Evolutionary conservation across 2,329 filamentous ascomycete species (phyloP), one percentile per base, ranked within the genome.

Genomic region (Microcyclospora pomicola): DNA sequence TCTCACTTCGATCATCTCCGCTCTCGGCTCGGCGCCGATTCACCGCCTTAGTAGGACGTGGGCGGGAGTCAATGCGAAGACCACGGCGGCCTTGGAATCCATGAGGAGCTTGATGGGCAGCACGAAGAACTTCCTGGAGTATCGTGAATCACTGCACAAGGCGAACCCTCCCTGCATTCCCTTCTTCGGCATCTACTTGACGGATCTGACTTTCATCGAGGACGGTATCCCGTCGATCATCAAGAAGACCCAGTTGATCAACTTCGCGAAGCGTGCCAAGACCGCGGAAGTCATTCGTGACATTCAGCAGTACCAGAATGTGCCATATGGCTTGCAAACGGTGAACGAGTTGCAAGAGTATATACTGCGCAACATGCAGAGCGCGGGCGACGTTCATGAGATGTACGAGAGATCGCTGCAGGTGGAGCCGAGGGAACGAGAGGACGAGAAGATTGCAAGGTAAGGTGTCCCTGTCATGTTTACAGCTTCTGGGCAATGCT

Each of bases 391-490:
- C 59, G 91, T 98, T 46, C 87, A 96, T 61, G 88, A 96, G 68
- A 96, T 96, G 91, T 98, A 96, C 67, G 87, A 96, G 62, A 87
- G 87, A 71, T 94, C 86, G 65, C 68, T 98, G 64, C 73, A 80
- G 54, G 79, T 98, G 43, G 91, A 98, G 61, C 91, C 91, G 45
- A 75, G 91, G 54, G 91, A 98, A 67, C 75, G 91, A 53, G 91
- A 98, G 67, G 91, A 98, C 58, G 91, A 98, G 67, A 96, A 96
- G 72, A 96, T 98, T 70, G 88, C 94, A 59, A 92, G 91, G 87
- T 93, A 78, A 56, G 62, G 55, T 56, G 19, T 24, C 19, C 19
- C 19, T 24, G 19, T 36, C 9, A 31, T 16, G 9, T 9, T 34
- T n/a, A 31, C 30, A 31, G 12, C 30, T 31, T 9, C 4, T 6